Evolutionary conservation across 257 asterid species (phyloP).

Genomic region (Primulina tabacum): DNA sequence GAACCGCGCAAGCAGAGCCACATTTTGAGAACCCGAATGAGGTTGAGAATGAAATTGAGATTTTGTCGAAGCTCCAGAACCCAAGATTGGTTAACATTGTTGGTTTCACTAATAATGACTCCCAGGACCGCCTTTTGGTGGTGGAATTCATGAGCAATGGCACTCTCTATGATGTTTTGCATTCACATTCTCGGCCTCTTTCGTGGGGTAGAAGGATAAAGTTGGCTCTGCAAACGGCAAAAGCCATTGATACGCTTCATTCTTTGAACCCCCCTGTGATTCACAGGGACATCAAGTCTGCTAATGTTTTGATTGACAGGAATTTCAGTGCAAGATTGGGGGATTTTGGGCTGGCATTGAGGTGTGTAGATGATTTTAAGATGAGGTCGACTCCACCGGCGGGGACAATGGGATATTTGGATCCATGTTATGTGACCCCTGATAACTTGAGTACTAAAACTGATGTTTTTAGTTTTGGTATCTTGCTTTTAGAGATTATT

Average conservation of each 20-base stretch:
- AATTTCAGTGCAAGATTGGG: conserved; percentile 49
- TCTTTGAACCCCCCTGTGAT: conserved; percentile 44
- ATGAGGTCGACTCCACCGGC: conserved; percentile 60
- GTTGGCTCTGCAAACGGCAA: conserved; percentile 47
- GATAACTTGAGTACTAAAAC: conserved; percentile 53
- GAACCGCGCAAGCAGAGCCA: conserved; percentile 20
- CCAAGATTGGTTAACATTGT: conserved; percentile 53
- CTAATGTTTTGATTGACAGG: conserved; percentile 49
- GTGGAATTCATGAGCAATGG: conserved; percentile 61
- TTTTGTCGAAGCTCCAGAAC: conserved; percentile 47
- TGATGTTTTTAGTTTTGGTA: conserved; percentile 58
- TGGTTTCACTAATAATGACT: conserved; percentile 40
- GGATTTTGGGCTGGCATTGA: conserved; percentile 54
- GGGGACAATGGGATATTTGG: conserved; percentile 61
- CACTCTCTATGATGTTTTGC: conserved; percentile 49
- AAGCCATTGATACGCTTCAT: conserved; percentile 46
- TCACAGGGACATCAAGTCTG: conserved; percentile 53
- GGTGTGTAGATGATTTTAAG: conserved; percentile 42
- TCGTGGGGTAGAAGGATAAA: conserved; percentile 51
- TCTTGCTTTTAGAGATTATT: conserved; percentile 47
- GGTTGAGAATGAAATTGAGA: conserved; percentile 50
- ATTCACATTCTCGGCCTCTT: conserved; percentile 38
- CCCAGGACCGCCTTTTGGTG: conserved; percentile 43
- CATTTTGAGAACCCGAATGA: conserved; percentile 34
- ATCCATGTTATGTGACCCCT: conserved; percentile 57